These are phyloP conservation scores for Septoria linicola DNA, from an alignment of 2,329 filamentous ascomycete genomes.

Conservation along the genomic window DNA sequence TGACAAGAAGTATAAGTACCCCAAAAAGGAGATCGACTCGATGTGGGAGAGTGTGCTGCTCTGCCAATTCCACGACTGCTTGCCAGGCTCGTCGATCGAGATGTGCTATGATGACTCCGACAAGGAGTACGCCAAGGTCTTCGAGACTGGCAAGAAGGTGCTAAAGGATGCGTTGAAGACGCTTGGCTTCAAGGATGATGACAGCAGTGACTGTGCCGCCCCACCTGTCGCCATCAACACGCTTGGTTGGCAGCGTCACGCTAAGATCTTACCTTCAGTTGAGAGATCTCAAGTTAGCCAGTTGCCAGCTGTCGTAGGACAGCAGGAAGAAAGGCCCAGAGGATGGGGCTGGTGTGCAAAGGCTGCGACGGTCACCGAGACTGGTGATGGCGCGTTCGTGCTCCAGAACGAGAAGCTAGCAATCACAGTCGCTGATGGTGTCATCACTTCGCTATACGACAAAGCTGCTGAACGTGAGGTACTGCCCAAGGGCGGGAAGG, in stretches of 20 bases:
- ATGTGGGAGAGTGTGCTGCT: slow-evolving; percentile 94
- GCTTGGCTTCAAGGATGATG: slow-evolving; percentile 60
- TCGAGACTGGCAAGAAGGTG: slow-evolving; percentile 70
- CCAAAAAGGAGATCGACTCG: slow-evolving; percentile 86
- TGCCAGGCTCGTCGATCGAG: slow-evolving; percentile 91
- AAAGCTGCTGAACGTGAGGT: slow-evolving; percentile 70
- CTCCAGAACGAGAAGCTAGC: slow-evolving; percentile 75
- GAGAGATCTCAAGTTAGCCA: slow-evolving; percentile 1
- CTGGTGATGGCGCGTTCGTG: slow-evolving; percentile 58
- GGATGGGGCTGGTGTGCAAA: no score
- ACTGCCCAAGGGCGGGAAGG: slow-evolving; percentile 69
- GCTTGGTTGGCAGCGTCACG: slow-evolving; percentile 71
- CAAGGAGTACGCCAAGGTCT: slow-evolving; percentile 79
- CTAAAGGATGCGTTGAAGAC: slow-evolving; percentile 67
- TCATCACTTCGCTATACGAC: slow-evolving; percentile 83
- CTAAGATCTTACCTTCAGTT: slow-evolving; percentile 6
- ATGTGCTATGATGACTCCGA: slow-evolving; percentile 98
- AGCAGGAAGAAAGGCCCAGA: slow-evolving; percentile 6
- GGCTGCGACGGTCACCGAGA: slow-evolving; percentile 20
- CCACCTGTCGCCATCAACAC: slow-evolving; percentile 73
- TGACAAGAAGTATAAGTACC: slow-evolving; percentile 72
- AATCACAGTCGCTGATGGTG: slow-evolving; percentile 70
- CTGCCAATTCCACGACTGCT: slow-evolving; percentile 96
- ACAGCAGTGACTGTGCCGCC: slow-evolving; percentile 45
- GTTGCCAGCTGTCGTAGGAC: slow-evolving; percentile 18